Conservation (phyloP, 768 basidiomycete genomes). For the Roridomyces roridus region DNA sequence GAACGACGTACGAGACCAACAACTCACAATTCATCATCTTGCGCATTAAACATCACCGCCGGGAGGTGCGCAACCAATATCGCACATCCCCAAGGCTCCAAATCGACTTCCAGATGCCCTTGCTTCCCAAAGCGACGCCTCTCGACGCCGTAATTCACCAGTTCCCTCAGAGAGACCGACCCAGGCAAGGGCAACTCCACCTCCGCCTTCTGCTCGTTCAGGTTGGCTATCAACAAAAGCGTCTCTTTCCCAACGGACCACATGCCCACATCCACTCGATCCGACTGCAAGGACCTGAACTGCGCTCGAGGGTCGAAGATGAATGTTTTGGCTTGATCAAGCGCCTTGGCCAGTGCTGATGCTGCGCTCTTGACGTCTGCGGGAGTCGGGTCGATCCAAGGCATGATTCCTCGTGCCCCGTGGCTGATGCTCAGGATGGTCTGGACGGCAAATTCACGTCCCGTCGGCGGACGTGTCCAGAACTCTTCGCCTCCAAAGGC, state of each 20-base stretch:
- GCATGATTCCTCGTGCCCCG: slow-evolving; percentile 47
- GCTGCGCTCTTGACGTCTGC: slow-evolving; percentile 43
- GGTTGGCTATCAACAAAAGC: slow-evolving; percentile 41
- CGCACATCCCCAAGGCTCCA: background rate
- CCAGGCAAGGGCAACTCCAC: slow-evolving; percentile 7
- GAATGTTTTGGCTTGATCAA: slow-evolving; percentile 33
- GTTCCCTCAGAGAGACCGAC: slow-evolving; percentile 1
- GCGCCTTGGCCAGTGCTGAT: slow-evolving; percentile 36
- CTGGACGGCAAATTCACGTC: slow-evolving; percentile 58
- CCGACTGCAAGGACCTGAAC: slow-evolving; percentile 26
- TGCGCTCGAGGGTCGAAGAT: slow-evolving; percentile 33
- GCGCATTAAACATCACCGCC: background rate
- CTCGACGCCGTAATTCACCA: slow-evolving; percentile 14
- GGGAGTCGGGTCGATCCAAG: slow-evolving; percentile 50
- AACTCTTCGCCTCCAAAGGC: slow-evolving; percentile 58
- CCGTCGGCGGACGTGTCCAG: slow-evolving; percentile 55
- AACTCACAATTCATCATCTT: background rate
- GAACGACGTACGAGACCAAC: too few species aligned
- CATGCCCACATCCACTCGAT: slow-evolving; percentile 38
- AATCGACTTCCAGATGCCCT: background rate
- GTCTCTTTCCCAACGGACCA: slow-evolving; percentile 38
- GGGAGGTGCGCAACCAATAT: background rate
- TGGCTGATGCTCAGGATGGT: slow-evolving; percentile 57
- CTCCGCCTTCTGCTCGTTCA: slow-evolving; percentile 30
- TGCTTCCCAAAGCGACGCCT: background rate